Conservation (phyloP, 1,284 basidiomycete species). For the Farysia itapuensis region DNA sequence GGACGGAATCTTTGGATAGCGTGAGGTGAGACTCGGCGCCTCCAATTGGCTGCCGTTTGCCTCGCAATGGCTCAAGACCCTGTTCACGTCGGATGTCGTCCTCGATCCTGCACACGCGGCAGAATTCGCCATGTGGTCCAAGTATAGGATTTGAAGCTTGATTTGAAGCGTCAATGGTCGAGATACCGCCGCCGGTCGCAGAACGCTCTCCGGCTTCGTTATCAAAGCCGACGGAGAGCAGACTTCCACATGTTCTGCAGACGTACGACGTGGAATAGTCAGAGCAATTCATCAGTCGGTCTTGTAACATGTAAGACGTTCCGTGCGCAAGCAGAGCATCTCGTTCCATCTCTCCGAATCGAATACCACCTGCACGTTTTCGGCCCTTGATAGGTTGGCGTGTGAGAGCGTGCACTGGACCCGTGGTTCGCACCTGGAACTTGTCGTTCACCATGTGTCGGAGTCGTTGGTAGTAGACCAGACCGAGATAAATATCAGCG, state of each 20-base stretch:
- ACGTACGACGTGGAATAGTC: constrained; percentile 99
- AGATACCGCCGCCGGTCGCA: constrained; percentile 10
- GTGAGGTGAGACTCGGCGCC: constrained; percentile 31
- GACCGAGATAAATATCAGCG: constrained; percentile 96
- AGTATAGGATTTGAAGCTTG: constrained; percentile 25
- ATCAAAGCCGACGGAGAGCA: constrained; percentile 76
- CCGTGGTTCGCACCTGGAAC: constrained; percentile 97
- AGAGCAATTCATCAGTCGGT: constrained; percentile 98
- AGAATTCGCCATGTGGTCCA: constrained; percentile 56
- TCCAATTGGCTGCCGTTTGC: constrained; percentile 22
- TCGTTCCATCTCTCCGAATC: constrained; percentile 99
- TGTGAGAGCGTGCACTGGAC: constrained; percentile 91
- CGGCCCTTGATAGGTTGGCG: constrained; percentile 98
- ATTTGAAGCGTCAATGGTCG: constrained; percentile 23
- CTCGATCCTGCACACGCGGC: constrained; percentile 49
- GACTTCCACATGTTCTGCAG: constrained; percentile 89
- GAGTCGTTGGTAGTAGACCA: constrained; percentile 97
- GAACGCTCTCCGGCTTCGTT: background rate
- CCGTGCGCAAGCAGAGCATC: constrained; percentile 98
- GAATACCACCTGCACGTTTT: constrained; percentile 97
- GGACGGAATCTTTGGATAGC: constrained; percentile 33
- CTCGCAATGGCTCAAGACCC: constrained; percentile 23
- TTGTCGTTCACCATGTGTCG: constrained; percentile 99
- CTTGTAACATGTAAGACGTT: constrained; percentile 95
- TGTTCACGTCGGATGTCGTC: constrained; percentile 30